These are phyloP conservation scores for Aspergillus amoenus DNA, from an alignment of 2,329 filamentous ascomycete genomes.

Conservation along the genomic window DNA sequence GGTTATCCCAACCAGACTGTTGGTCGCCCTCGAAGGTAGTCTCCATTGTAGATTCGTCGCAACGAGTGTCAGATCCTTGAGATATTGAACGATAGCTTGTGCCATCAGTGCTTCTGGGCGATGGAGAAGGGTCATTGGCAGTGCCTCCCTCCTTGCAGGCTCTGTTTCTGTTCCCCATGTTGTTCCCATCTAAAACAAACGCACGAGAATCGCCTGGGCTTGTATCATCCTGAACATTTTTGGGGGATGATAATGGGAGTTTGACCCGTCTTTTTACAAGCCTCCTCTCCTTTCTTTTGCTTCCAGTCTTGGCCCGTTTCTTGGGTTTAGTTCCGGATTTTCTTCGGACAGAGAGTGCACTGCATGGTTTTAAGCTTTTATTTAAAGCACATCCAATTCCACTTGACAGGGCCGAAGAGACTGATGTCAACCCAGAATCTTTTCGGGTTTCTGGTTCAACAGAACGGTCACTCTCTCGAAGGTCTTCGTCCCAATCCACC, in stretches of 20 bases:
- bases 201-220: not conserved
- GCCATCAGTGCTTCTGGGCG: not conserved
- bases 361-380: not conserved
- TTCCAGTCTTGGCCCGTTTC: not conserved
- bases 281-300: not conserved
- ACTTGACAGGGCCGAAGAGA: slow-evolving; percentile 17
- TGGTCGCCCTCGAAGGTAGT: not conserved
- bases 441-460: not conserved
- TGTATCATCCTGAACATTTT: not conserved
- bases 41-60: not conserved
- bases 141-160: not conserved
- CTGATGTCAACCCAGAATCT: slow-evolving; percentile 10
- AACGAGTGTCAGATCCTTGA: not conserved
- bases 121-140: not conserved
- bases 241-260: not conserved
- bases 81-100: not conserved
- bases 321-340: not conserved
- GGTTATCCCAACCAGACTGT: not conserved
- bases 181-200: not conserved
- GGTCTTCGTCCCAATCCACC: slow-evolving; percentile 34
- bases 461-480: slow-evolving; percentile 26
- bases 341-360: not conserved
- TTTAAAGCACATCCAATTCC: slow-evolving; percentile 1
- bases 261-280: not conserved
- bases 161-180: not conserved